Base-by-base conservation (phyloP, 2,329 filamentous ascomycete species). In the Colletotrichum sp. region DNA sequence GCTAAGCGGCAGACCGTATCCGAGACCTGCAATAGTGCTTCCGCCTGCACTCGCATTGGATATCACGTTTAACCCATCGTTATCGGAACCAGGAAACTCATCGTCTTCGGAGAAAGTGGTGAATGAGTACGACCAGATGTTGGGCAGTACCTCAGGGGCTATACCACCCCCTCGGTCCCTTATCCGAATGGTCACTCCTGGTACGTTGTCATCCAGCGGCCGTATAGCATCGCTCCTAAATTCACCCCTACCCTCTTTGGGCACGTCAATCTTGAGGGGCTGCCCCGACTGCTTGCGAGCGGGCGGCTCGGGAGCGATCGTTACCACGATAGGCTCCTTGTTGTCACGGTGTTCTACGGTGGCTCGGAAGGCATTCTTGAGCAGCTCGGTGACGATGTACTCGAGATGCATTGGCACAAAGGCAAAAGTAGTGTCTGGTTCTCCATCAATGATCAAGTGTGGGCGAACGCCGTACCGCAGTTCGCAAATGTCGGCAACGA, bases 111-210 rank as follows among this genome's bases (percentile, higher is more conserved):
- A 93, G 84, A 99, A 99, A 0, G 97, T 99, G 24, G 96, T 98
- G 83, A 98, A 99, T 77, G 95, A 97, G 84, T 99, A 99, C 8
- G 96, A 96, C 96, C 97, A 99, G 74, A 99, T 96, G 79, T 96
- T 93, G 6, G 93, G 93, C 39, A 97, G 87, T 32, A 97, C 93
- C 18, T 96, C 95, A 0, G 96, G 95, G 1, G 93, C 91, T 72
- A 99, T 99, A 43, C 97, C 97, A 57, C 96, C 96, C 66, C 97
- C 97, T n/a, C 96, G 93, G 83, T 99, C 97, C 10, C 97, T 93
- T 79, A 99, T 98, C 28, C 97, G 93, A 80, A 99, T 98, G 1
- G 97, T 99, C 14, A 99, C 95, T 48, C 96, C 96, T 1, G 96
- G 95, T 0, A 93, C 91, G 74, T 92, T 90, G 80, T 93, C 91